Conservation (phyloP, 495 filamentous ascomycete species). For the Cudoniella acicularis region DNA sequence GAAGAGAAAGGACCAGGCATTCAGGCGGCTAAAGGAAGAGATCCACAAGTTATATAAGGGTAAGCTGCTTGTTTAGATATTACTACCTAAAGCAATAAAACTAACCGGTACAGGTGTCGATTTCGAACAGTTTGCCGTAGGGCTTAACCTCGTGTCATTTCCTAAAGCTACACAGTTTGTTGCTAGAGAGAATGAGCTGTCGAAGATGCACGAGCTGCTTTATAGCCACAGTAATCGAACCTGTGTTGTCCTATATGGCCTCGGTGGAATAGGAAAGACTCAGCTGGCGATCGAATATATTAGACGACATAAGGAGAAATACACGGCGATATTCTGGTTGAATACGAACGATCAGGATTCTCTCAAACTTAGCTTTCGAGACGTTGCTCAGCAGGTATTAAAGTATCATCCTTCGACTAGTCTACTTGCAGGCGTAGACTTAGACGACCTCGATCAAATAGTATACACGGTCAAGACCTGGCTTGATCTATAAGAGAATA, state of each 20-base stretch:
- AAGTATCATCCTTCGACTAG: conserved; percentile 17
- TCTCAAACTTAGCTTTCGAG: conserved; percentile 26
- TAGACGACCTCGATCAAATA: conserved; percentile 18
- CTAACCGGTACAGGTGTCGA: too few species aligned
- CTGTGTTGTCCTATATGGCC: conserved; percentile 9
- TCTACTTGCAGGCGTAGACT: conserved; percentile 7
- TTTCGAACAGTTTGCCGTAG: too few species aligned
- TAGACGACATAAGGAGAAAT: neutral
- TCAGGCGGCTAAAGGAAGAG: too few species aligned
- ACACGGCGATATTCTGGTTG: conserved; percentile 5
- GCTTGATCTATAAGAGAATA: conserved; percentile 35
- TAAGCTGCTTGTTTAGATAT: too few species aligned
- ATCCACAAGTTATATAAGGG: too few species aligned
- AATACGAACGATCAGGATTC: conserved; percentile 16
- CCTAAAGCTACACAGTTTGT: neutral
- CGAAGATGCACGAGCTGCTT: conserved; percentile 18
- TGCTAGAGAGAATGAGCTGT: conserved; percentile 14
- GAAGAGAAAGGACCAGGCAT: too few species aligned
- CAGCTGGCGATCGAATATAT: conserved; percentile 17
- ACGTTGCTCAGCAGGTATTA: conserved; percentile 24
- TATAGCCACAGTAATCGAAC: conserved; percentile 10
- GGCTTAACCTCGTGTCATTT: too few species aligned
- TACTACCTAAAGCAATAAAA: too few species aligned
- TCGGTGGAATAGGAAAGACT: conserved; percentile 11
- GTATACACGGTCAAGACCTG: conserved; percentile 31